Evolutionary conservation across 2,329 filamentous ascomycete species (phyloP), one percentile per base, ranked within the genome.

Genomic region (Atkinsonella texensis): DNA sequence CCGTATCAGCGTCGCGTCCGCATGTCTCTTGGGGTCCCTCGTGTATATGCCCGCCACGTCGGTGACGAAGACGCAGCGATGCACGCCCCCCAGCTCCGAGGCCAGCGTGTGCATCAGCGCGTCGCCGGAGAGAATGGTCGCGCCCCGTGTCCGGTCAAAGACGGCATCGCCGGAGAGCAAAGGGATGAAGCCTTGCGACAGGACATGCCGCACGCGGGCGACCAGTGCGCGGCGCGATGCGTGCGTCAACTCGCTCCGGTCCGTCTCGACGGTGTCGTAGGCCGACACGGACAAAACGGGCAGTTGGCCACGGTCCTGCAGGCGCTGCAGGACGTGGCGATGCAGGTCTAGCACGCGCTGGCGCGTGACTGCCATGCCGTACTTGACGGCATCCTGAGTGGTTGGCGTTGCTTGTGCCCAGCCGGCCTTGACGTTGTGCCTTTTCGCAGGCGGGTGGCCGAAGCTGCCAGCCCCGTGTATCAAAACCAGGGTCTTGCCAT

Each of bases 401-500:
- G 41, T 17, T 13, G 17, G 12, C 38, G 18, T 17, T 23, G 8
- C 42, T 18, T 28, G 31, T 20, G 2, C 5, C 49, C 49, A 51
- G 35, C 49, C 49, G 2, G 44, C 13, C 31, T 51, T 51, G 17
- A 52, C 50, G 13, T 15, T 15, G 17, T 48, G 49, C 17, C 33
- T 41, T 17, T 49, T 49, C 15, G 50, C 50, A 1, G 50, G 50
- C 1, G 50, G 50, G 8, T 52, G 50, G 12, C 50, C 50, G 15
- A 52, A 52, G 31, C 41, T 52, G 11, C 50, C 50, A 4, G 50
- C 50, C 2, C 50, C 50, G 23, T 52, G 50, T 6, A 52, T 49
- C 18, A 52, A 5, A 38, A 52, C 42, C 40, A 52, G 9, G 15
- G 6, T 13, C 13, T 5, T 49, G 23, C 46, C 46, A 11, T 31